phyloP scores from a whole-genome alignment of 169 alveolate species.

The Plasmodium cynomolgi region DNA sequence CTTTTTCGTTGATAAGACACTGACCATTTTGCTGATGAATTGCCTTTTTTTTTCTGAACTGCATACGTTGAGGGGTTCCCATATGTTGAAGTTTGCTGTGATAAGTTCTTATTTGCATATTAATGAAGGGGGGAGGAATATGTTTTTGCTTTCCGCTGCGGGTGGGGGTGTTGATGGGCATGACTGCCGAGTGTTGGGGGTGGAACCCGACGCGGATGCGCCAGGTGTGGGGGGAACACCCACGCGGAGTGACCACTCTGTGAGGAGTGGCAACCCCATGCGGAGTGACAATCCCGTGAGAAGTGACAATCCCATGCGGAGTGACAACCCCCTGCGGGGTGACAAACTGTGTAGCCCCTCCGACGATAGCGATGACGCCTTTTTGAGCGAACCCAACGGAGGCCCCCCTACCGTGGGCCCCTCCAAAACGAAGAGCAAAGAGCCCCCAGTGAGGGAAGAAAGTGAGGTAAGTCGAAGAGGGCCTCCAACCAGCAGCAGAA shows the following conservation, averaged over 20 bases:
- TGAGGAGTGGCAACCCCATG: background rate
- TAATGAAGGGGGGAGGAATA: background rate
- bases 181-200: background rate
- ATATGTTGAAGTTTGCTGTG: background rate
- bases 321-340: background rate
- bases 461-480: background rate
- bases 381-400: background rate
- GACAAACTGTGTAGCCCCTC: background rate
- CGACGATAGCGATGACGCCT: background rate
- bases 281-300: background rate
- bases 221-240: background rate
- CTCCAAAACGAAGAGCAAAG: background rate
- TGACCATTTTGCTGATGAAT: constrained; percentile 8
- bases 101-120: constrained; percentile 5
- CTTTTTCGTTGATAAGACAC: background rate
- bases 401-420: background rate
- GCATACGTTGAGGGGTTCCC: background rate
- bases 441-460: background rate
- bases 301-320: background rate
- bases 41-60: background rate
- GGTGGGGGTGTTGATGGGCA: background rate
- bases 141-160: background rate
- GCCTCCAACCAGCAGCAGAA: background rate
- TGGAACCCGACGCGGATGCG: background rate
- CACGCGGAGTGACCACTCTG: background rate